phyloP scores from a whole-genome alignment of 1,139 yeast species.

The Protomyces inundatus region DNA sequence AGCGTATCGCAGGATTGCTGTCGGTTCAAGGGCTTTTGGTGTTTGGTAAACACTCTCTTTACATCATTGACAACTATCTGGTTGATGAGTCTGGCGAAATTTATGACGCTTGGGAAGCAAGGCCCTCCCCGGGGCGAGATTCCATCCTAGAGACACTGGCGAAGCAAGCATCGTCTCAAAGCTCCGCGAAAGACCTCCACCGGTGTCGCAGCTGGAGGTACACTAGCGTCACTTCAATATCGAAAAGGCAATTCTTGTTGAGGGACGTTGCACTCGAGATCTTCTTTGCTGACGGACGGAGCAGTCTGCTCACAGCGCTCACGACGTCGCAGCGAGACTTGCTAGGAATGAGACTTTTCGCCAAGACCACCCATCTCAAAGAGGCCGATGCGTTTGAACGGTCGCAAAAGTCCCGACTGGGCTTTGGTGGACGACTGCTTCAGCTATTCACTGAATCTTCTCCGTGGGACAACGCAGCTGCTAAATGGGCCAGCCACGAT shows the following conservation, averaged over 20 bases:
- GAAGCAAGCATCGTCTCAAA: slow-evolving; percentile 24
- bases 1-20: slow-evolving; percentile 62
- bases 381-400: slow-evolving; percentile 2
- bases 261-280: slow-evolving; percentile 75
- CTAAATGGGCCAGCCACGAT: slow-evolving; percentile 69
- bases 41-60: slow-evolving; percentile 57
- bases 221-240: slow-evolving; percentile 53
- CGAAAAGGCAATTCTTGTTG: slow-evolving; percentile 66
- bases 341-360: slow-evolving; percentile 46
- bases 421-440: slow-evolving; percentile 41
- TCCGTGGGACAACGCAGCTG: slow-evolving; percentile 38
- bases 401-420: not conserved
- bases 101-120: slow-evolving; percentile 58
- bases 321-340: slow-evolving; percentile 52
- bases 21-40: slow-evolving; percentile 69
- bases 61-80: slow-evolving; percentile 64
- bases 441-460: slow-evolving; percentile 41
- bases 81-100: slow-evolving; percentile 55
- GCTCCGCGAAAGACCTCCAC: slow-evolving; percentile 24
- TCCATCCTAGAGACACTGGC: slow-evolving; percentile 57
- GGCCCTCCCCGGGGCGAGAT: slow-evolving; percentile 57
- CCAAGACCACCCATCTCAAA: slow-evolving; percentile 6
- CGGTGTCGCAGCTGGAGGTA: slow-evolving; percentile 47
- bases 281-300: slow-evolving; percentile 66
- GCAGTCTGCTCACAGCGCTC: slow-evolving; percentile 56